Evolutionary conservation across 805 yeast genomes (phyloP).

Genomic region (Candida odintsovae): DNA sequence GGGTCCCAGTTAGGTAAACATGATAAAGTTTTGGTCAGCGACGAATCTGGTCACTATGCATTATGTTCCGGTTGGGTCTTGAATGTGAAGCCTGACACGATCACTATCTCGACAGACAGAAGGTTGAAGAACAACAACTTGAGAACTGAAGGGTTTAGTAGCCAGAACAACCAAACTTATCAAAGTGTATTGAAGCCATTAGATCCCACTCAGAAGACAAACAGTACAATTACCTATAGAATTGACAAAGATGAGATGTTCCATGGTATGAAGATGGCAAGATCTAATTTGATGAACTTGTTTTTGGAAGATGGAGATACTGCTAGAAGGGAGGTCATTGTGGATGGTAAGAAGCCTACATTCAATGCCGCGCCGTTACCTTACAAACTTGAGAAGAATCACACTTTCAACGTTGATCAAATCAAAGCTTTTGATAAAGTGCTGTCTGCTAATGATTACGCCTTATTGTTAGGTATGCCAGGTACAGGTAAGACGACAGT

Average conservation of each 20-base stretch:
- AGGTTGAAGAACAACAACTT: slow-evolving; percentile 37
- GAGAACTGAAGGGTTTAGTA: slow-evolving; percentile 35
- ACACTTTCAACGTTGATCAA: slow-evolving; percentile 66
- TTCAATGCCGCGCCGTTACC: slow-evolving; percentile 22
- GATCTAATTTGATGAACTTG: slow-evolving; percentile 69
- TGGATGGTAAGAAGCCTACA: slow-evolving; percentile 26
- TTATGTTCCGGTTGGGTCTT: slow-evolving; percentile 58
- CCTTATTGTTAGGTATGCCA: slow-evolving; percentile 92
- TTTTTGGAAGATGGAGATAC: slow-evolving; percentile 42
- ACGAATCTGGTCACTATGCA: slow-evolving; percentile 73
- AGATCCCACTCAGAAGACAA: slow-evolving; percentile 8
- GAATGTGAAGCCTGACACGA: slow-evolving; percentile 32
- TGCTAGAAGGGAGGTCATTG: slow-evolving; percentile 27
- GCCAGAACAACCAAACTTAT: slow-evolving; percentile 41
- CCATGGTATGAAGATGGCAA: slow-evolving; percentile 67
- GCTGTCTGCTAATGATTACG: slow-evolving; percentile 63
- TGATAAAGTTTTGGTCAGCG: slow-evolving; percentile 73
- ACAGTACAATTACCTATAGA: slow-evolving; percentile 38
- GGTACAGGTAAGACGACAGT: slow-evolving; percentile 96
- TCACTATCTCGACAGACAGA: slow-evolving; percentile 50
- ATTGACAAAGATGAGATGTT: slow-evolving; percentile 78
- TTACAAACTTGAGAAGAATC: slow-evolving; percentile 10
- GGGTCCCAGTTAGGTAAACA: slow-evolving; percentile 45
- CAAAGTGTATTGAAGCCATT: slow-evolving; percentile 37
- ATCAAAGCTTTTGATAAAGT: slow-evolving; percentile 59